These are phyloP conservation scores for Elymus sibiricus DNA, from an alignment of 176 grass and related monocot genomes.

Conservation along the genomic window DNA sequence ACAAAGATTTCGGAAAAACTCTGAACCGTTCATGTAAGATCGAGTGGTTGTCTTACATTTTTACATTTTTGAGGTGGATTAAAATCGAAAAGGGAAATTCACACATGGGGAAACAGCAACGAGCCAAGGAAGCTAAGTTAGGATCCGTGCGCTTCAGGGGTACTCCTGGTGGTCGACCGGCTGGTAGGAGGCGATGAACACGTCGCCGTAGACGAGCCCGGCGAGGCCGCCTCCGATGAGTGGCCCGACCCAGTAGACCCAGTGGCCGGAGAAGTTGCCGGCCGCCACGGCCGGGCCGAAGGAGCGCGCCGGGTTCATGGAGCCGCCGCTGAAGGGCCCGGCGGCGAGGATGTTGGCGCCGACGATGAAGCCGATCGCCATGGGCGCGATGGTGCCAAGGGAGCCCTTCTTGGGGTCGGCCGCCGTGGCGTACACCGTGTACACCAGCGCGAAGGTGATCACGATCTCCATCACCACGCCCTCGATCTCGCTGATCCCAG, in stretches of 20 bases:
- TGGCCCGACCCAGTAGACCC: slow-evolving; percentile 94
- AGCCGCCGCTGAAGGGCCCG: slow-evolving; percentile 80
- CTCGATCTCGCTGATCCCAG: slow-evolving; percentile 65
- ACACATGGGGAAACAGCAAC: neutral
- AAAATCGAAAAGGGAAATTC: neutral
- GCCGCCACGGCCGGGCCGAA: slow-evolving; percentile 70
- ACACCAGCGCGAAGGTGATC: slow-evolving; percentile 89
- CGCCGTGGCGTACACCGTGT: slow-evolving; percentile 92
- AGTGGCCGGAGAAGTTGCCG: slow-evolving; percentile 84
- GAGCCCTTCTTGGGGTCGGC: slow-evolving; percentile 83
- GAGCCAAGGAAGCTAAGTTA: neutral
- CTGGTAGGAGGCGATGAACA: slow-evolving; percentile 78
- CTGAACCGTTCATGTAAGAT: neutral
- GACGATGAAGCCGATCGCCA: slow-evolving; percentile 90
- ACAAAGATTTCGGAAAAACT: neutral
- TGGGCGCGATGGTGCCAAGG: slow-evolving; percentile 75
- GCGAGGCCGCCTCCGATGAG: slow-evolving; percentile 77
- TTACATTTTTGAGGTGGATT: neutral
- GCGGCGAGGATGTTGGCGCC: slow-evolving; percentile 88
- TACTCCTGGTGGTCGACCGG: slow-evolving; percentile 57
- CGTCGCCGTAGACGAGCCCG: slow-evolving; percentile 70
- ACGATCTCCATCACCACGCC: slow-evolving; percentile 76
- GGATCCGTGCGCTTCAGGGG: slow-evolving; percentile 8
- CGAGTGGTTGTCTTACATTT: neutral
- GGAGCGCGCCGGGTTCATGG: slow-evolving; percentile 92